Evolutionary conservation across 257 asterid genomes (phyloP).

Genomic region (Prunella vulgaris): DNA sequence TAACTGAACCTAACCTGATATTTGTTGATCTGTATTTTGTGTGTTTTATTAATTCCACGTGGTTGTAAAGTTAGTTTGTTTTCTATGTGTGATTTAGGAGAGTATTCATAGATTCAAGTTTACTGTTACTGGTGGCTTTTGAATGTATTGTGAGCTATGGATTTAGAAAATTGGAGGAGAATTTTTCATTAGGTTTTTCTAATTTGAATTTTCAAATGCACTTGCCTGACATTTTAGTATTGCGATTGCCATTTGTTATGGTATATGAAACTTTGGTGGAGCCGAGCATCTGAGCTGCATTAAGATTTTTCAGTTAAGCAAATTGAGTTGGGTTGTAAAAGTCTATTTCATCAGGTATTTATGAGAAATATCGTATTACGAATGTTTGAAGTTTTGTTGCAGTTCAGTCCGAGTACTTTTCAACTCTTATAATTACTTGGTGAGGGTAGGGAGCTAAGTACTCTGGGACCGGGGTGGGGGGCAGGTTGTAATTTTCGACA

Average conservation of each 20-base stretch:
- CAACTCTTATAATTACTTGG: not conserved
- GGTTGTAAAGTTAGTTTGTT: not conserved
- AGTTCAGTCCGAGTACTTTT: not conserved
- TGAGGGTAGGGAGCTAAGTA: not conserved
- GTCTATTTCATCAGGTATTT: not conserved
- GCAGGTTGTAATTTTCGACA: not conserved
- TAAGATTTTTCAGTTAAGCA: not conserved
- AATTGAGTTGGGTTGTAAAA: not conserved
- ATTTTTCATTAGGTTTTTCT: not conserved
- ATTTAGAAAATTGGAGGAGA: not conserved
- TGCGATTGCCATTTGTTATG: not conserved
- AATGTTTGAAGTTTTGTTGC: not conserved
- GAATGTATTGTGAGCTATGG: conserved; percentile 1
- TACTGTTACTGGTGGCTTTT: not conserved
- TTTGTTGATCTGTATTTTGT: conserved; percentile 4
- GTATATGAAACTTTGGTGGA: not conserved
- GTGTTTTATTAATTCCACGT: not conserved
- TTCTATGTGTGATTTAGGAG: not conserved
- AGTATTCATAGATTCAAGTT: not conserved
- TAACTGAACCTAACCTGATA: not conserved
- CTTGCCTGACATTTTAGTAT: not conserved
- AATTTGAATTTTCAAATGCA: not conserved
- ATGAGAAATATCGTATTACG: not conserved
- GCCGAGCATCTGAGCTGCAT: conserved; percentile 1
- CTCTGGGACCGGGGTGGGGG: not conserved